These are phyloP conservation scores for Globisporangium viniferum DNA, from an alignment of 352 stramenopile genomes.

Conservation along the genomic window DNA sequence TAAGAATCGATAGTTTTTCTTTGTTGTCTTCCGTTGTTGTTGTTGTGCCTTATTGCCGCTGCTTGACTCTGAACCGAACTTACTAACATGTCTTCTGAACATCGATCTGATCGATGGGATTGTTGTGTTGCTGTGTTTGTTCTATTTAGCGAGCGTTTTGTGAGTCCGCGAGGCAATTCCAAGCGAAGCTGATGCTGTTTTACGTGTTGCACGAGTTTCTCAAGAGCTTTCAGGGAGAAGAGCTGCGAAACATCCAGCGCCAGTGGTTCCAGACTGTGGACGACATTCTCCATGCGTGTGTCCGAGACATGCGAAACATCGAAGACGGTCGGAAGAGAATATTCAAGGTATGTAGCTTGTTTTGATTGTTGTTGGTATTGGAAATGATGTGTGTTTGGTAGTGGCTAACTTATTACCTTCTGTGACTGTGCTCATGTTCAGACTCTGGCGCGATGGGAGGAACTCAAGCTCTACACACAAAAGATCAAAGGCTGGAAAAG, in stretches of 20 bases:
- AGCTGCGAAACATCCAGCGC: conserved; percentile 53
- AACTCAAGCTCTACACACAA: conserved; percentile 69
- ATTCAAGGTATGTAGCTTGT: conserved; percentile 48
- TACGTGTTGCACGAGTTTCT: conserved; percentile 88
- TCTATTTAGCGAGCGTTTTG: conserved; percentile 48
- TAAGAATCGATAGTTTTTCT: conserved; percentile 21
- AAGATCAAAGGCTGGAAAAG: conserved; percentile 83
- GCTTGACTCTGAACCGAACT: neutral
- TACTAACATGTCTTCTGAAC: conserved; percentile 1
- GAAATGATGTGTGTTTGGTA: too few relatives aligned
- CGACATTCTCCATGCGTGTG: conserved; percentile 68
- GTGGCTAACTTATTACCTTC: neutral
- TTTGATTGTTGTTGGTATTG: neutral
- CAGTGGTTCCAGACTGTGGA: conserved; percentile 83
- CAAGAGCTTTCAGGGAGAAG: conserved; percentile 69
- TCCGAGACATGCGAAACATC: conserved; percentile 58
- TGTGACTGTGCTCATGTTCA: conserved; percentile 15
- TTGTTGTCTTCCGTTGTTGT: conserved; percentile 18
- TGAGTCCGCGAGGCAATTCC: conserved; percentile 59
- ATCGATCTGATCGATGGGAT: conserved; percentile 2
- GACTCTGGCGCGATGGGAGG: conserved; percentile 82
- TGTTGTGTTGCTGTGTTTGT: conserved; percentile 13
- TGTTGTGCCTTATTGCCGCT: neutral
- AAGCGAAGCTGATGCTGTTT: conserved; percentile 83
- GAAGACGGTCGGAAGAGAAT: conserved; percentile 72